Conservation (phyloP, 2,329 filamentous ascomycete genomes). For the Lachnellula arida region DNA sequence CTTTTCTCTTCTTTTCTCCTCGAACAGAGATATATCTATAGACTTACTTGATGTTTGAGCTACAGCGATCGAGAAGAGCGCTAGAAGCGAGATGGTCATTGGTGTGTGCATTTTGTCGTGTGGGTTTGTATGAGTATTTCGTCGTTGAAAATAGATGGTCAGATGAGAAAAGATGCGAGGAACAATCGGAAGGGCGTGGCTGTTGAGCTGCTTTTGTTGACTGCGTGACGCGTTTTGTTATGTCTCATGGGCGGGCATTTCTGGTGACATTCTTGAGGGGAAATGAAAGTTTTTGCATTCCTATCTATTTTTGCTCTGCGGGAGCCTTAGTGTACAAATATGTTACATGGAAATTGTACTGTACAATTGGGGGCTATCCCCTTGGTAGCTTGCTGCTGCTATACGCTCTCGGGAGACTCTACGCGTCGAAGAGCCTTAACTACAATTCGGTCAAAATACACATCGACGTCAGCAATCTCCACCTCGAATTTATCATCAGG, state of each 20-base stretch:
- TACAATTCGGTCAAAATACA: constrained; percentile 41
- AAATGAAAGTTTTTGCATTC: neutral
- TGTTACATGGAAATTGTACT: neutral
- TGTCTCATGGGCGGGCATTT: neutral
- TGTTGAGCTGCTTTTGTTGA: neutral
- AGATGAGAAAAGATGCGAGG: neutral
- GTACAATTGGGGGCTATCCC: neutral
- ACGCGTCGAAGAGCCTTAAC: constrained; percentile 40
- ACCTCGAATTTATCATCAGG: constrained; percentile 53
- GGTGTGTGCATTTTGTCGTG: neutral
- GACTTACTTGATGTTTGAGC: neutral
- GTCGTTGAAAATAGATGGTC: neutral
- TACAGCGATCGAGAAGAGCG: neutral
- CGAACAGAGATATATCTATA: no score
- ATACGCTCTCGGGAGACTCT: neutral
- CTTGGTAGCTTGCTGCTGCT: no score
- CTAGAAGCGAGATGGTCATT: neutral
- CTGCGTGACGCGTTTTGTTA: neutral
- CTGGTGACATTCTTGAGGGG: neutral
- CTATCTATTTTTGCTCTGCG: neutral
- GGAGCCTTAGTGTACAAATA: neutral
- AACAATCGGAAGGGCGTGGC: neutral
- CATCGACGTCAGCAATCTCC: constrained; percentile 49
- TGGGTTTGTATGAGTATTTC: neutral
- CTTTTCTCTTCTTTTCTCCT: no score